A percentile compares a stretch with the other conserved stretches of the same genome.
phyloP scores from a whole-genome alignment of 2,329 filamentous ascomycete genomes.

The Elsinoe fawcettii region DNA sequence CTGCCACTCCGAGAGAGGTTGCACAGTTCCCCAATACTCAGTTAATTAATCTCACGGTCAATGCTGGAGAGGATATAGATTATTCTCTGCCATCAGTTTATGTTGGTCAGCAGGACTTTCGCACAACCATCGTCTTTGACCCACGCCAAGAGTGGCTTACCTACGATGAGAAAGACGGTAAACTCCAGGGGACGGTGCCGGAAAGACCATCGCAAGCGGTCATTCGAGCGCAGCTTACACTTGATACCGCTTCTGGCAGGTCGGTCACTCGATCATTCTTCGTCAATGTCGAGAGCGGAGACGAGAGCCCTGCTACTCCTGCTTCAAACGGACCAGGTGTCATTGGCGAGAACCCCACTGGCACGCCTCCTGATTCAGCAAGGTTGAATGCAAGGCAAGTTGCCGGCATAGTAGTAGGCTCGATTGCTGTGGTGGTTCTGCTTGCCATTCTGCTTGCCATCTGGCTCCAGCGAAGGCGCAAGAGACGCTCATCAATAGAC shows the following conservation, averaged over 20 bases:
- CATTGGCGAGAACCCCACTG: background rate
- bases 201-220: conserved; percentile 31
- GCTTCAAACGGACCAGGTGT: background rate
- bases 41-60: conserved; percentile 41
- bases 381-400: conserved; percentile 21
- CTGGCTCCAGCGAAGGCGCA: conserved; percentile 23
- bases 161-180: conserved; percentile 39
- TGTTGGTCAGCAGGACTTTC: conserved; percentile 34
- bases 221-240: conserved; percentile 38
- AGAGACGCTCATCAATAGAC: conserved; percentile 17
- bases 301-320: background rate
- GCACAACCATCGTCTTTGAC: conserved; percentile 39
- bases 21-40: conserved; percentile 18
- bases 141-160: conserved; percentile 41
- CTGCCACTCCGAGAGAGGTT: background rate
- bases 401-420: conserved; percentile 28
- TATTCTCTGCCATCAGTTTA: conserved; percentile 41
- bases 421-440: conserved; percentile 25
- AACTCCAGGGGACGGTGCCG: conserved; percentile 45
- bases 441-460: conserved; percentile 23
- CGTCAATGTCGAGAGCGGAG: conserved; percentile 29
- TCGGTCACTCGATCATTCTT: conserved; percentile 29
- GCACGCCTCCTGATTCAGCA: conserved; percentile 7
- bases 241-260: conserved; percentile 24
- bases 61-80: conserved; percentile 42